Base-by-base conservation (phyloP, 345 rosid genomes). In the Combretum micranthum region DNA sequence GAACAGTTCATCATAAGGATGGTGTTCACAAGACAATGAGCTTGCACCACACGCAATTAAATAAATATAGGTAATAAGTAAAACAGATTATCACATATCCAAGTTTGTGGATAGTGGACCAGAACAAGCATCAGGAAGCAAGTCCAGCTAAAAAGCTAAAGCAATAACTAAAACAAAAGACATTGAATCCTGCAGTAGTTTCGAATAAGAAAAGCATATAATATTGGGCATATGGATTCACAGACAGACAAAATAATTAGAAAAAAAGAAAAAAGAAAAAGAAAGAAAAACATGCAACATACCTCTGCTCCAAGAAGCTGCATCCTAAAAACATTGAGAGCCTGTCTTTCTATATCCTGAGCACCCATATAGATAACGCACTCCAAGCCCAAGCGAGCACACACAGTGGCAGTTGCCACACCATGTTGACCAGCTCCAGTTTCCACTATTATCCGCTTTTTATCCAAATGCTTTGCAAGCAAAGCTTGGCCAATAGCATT, bases 391-490 rank as follows among this genome's bases (percentile, higher is more conserved):
- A 93, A 89, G 65, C 88, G 77, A 0, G 99, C 96, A 55, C 97
- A 93, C 18, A 89, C 97, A 5, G 97, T 87, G 15, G 99, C 97
- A 9, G 99, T 93, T 2, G 97, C 97, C 49, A 93, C 97, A 53
- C 97, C 99, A 20, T 93, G 97, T 69, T 93, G 96, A 66, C 97
- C 97, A 16, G 99, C 97, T 14, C 99, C 97, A 42, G 92, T 89
- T 65, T 89, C 99, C 49, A 94, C 97, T 37, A 93, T 88, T 55
- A 93, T 89, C 47, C 94, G 77, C 58, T 68, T 66, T 72, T 87
- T 89, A 4, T 96, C 99, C 80, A 93, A 64, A 5, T 72, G 88
- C 80, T 87, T 83, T 19, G 99, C 97, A 0, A 93, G 86, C 77
- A 89, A 70, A 19, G 85, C 96, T 74, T 93, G 97, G 18, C 85